These are phyloP conservation scores for Microstegium vimineum DNA, from an alignment of 176 grass and related monocot genomes.

Conservation along the genomic window DNA sequence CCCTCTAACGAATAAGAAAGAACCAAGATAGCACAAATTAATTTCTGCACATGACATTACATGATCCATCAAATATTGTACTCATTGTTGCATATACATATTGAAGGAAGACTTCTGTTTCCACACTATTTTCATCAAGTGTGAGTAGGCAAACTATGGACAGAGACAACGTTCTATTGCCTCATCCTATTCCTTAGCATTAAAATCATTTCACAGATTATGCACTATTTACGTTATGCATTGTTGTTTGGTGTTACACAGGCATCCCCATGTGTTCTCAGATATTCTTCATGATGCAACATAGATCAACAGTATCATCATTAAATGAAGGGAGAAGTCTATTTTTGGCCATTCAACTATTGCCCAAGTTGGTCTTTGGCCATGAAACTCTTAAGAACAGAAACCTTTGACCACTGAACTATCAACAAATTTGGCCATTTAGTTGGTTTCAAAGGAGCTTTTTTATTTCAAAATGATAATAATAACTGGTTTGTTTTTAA, in stretches of 20 bases:
- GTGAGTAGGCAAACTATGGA: not conserved
- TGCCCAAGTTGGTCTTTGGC: too few species aligned
- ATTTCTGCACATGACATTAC: not conserved
- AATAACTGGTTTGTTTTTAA: too few species aligned
- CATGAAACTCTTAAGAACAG: too few species aligned
- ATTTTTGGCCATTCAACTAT: not conserved
- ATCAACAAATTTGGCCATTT: not conserved
- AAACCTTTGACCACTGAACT: too few species aligned
- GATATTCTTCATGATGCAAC: slow-evolving; percentile 10
- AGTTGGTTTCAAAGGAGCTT: too few species aligned
- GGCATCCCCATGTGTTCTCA: not conserved
- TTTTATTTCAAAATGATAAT: too few species aligned
- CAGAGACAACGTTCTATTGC: not conserved
- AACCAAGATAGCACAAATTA: not conserved
- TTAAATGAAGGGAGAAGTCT: not conserved
- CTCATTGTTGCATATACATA: not conserved
- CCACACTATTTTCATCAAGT: not conserved
- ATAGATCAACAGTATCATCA: not conserved
- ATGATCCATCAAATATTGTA: not conserved
- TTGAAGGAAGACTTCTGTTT: not conserved
- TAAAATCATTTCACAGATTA: slow-evolving; percentile 19
- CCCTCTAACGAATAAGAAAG: not conserved
- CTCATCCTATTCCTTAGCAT: not conserved
- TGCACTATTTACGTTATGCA: not conserved
- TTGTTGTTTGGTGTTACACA: not conserved